Base-by-base conservation (phyloP, 768 basidiomycete species). In the Rhodotorula paludigena region DNA sequence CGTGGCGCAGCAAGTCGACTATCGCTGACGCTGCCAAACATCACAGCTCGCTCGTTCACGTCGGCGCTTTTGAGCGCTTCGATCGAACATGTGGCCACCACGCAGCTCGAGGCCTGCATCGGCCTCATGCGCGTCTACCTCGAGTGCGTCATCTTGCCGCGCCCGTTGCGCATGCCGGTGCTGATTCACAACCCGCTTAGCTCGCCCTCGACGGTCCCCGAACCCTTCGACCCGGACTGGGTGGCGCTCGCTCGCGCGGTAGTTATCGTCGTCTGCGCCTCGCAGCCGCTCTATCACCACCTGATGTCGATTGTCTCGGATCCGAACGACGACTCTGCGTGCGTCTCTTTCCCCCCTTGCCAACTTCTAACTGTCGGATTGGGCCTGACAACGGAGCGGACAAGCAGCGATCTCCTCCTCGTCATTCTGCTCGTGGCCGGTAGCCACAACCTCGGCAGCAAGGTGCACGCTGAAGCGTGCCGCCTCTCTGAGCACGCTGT, bases 31-130 rank as follows among this genome's bases (percentile, higher is more conserved):
- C n/a, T n/a, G n/a, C n/a, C n/a, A n/a, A n/a, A n/a, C n/a, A 21
- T 32, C 14, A 28, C 38, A 66, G 64, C 41, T 25, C 52, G 51
- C 16, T 36, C 41, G 5, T 66, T 58, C 59, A 48, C 44, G 3
- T 5, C 36, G 0, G 0, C 16, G 0, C 38, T 60, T 15, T 28
- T 8, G 16, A 14, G 16, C 38, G 47, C 23, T 16, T 4, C 1
- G 8, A 1, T 38, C 6, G 3, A 14, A 3, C n/a, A 18, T 5
- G 23, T 51, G 0, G 4, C 47, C n/a, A 0, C 36, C 5, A 12
- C 0, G 1, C 39, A 53, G 60, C 51, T 60, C 16, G 30, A 25
- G 14, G 2, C 14, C 14, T 35, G 33, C 8, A 32, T 52, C 30
- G 10, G 6, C 4, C 36, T 60, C 9, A 49, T 60, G 2, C 49